Base-by-base conservation (phyloP, 2,329 filamentous ascomycete genomes). In the Epicoccum nigrum region DNA sequence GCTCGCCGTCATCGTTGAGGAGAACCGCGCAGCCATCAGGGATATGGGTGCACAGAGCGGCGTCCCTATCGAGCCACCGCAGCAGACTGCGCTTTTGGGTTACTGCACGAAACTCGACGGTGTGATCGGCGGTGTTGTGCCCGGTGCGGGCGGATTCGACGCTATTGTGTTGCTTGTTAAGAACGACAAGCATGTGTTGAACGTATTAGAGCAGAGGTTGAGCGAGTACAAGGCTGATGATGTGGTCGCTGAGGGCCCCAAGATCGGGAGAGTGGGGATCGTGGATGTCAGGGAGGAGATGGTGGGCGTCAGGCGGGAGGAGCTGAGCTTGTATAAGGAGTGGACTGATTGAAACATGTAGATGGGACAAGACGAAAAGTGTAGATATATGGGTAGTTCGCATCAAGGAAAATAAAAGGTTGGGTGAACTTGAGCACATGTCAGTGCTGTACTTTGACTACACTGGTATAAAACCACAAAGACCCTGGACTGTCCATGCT, bases 81-180 rank as follows among this genome's bases (percentile, higher is more conserved):
- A 88, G 60, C 94, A 99, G 80, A 96, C 91, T 1, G 83, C 84
- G 66, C 78, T 99, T 53, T 77, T 99, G 28, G 89, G 99, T 74
- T 89, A 86, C 8, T 81, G 93, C 50, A 83, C 80, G 3, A 71
- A 76, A 4, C 76, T 97, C 1, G 81, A 88, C 0, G 94, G 93
- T 5, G 92, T 97, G 3, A 84, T 92, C 58, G 92, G 92, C 0
- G 94, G 92, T 0, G 91, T 97, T 0, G 94, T 97, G 0, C 94
- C 94, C 0, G 94, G 94, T 0, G 94, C 94, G 0, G 94, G 94
- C 8, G 94, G 94, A 0, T 97, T 89, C 67, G 94, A 99, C 77
- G 94, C 94, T 1, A 81, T 96, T 47, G 89, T 88, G 1, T 72
- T 99, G 54, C 73, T 99, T 52, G 84, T 96, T 58, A 81, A 83